phyloP scores from a whole-genome alignment of 2,329 filamentous ascomycete species.

The Aspergillus ruber region DNA sequence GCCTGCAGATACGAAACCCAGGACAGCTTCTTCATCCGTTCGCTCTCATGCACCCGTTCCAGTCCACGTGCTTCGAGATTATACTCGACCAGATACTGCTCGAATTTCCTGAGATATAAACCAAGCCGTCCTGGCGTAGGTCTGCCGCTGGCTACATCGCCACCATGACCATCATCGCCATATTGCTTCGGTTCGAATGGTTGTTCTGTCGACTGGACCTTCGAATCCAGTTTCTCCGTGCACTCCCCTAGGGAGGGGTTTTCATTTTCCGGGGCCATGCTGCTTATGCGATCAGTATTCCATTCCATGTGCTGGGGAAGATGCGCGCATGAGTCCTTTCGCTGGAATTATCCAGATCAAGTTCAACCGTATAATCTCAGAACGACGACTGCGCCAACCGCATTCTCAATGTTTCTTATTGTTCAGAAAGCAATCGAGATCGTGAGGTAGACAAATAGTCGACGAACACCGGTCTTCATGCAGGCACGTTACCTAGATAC shows the following conservation, averaged over 20 bases:
- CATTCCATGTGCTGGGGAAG: not conserved
- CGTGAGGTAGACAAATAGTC: conserved; percentile 7
- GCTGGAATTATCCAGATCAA: conserved; percentile 42
- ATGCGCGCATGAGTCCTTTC: conserved; percentile 38
- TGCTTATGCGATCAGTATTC: conserved; percentile 18
- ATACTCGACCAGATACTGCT: conserved; percentile 36
- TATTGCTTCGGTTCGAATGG: conserved; percentile 4
- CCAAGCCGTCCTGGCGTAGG: conserved; percentile 21
- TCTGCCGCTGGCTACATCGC: conserved; percentile 5
- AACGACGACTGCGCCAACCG: conserved; percentile 21
- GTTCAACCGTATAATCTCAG: conserved; percentile 42
- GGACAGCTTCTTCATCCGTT: conserved; percentile 48
- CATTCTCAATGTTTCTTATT: not conserved
- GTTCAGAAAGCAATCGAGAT: not conserved
- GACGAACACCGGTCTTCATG: conserved; percentile 39
- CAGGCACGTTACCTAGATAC: conserved; percentile 33
- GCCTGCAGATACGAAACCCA: conserved; percentile 52
- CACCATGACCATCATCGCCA: conserved; percentile 8
- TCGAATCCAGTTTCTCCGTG: conserved; percentile 16
- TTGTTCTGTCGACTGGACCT: conserved; percentile 7
- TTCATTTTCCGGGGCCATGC: conserved; percentile 27
- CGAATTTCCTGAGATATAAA: conserved; percentile 28
- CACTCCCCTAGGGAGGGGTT: conserved; percentile 22
- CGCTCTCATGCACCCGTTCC: conserved; percentile 49
- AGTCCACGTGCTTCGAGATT: conserved; percentile 55